Conservation (phyloP, 2,329 filamentous ascomycete genomes). For the Chaetomiaceae sp. region DNA sequence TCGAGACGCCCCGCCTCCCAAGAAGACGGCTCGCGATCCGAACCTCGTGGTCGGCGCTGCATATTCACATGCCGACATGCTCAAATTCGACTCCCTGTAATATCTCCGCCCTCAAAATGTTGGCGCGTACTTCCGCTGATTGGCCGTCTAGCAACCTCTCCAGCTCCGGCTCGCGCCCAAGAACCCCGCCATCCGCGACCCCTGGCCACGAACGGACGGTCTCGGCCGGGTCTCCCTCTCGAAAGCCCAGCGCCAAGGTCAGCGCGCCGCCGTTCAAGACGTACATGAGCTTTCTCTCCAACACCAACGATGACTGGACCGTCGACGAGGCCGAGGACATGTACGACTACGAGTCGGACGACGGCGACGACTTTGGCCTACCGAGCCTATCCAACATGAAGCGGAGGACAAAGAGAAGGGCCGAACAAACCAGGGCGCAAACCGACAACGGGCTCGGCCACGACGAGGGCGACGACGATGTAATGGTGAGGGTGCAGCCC, state of each 20-base stretch:
- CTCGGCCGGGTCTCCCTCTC: constrained; percentile 49
- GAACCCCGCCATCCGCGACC: constrained; percentile 64
- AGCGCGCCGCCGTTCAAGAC: constrained; percentile 62
- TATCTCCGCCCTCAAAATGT: not conserved
- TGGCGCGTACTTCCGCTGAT: constrained; percentile 7
- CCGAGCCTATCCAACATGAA: constrained; percentile 91
- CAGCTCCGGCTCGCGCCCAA: constrained; percentile 57
- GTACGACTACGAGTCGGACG: constrained; percentile 74
- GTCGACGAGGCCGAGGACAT: constrained; percentile 68
- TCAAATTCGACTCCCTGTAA: constrained; percentile 79
- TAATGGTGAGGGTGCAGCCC: constrained; percentile 32
- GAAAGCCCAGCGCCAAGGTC: constrained; percentile 44
- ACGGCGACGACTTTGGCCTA: constrained; percentile 91
- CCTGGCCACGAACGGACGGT: constrained; percentile 47
- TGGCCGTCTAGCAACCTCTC: constrained; percentile 50
- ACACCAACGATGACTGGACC: constrained; percentile 78
- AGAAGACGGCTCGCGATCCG: constrained; percentile 55
- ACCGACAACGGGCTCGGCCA: constrained; percentile 30
- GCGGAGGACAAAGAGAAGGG: constrained; percentile 55
- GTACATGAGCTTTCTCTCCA: constrained; percentile 76
- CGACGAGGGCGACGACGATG: constrained; percentile 26
- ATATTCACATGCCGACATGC: constrained; percentile 92
- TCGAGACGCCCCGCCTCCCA: constrained; percentile 45
- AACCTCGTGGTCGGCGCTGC: constrained; percentile 83
- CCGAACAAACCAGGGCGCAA: constrained; percentile 34